Percentiles rank a stretch among this genome's conserved stretches.
Conservation (phyloP, 2,329 filamentous ascomycete species). For the Podosphaera leucotricha region DNA sequence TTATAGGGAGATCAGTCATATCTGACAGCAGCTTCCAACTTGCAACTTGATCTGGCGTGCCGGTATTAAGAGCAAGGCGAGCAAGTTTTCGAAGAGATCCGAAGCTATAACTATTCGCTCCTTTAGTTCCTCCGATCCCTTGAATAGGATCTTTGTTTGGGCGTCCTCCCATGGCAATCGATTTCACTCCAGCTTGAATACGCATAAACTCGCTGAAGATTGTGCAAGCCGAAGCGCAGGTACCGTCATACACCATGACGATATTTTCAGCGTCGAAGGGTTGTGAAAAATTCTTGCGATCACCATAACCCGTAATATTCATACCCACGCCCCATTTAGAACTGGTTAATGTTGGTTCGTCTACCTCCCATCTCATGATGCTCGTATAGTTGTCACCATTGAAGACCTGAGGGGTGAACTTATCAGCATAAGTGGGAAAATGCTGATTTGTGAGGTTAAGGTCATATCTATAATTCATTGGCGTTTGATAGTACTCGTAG, state of each 20-base stretch:
- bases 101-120: constrained; percentile 18
- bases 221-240: constrained; percentile 35
- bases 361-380: constrained; percentile 9
- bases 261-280: constrained; percentile 21
- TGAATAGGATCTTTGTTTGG: constrained; percentile 31
- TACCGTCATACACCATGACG: constrained; percentile 23
- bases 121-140: constrained; percentile 38
- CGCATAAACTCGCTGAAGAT: constrained; percentile 31
- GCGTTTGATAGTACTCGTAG: constrained; percentile 5
- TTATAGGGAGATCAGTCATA: constrained; percentile 4
- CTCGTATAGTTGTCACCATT: constrained; percentile 6
- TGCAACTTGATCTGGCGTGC: constrained; percentile 3
- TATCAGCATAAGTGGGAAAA: constrained; percentile 7
- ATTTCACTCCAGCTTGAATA: constrained; percentile 25
- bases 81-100: constrained; percentile 5
- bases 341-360: constrained; percentile 7
- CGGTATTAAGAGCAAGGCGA: constrained; percentile 2
- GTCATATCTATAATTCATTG: constrained; percentile 9
- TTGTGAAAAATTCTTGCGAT: constrained; percentile 10
- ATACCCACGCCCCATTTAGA: constrained; percentile 9
- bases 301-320: constrained; percentile 16
- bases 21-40: constrained; percentile 3
- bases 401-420: constrained; percentile 6
- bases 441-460: constrained; percentile 7
- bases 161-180: constrained; percentile 33